Evolutionary conservation across 2,329 filamentous ascomycete species (phyloP), one percentile per base, ranked within the genome.

Genomic region (Claviceps maximensis): DNA sequence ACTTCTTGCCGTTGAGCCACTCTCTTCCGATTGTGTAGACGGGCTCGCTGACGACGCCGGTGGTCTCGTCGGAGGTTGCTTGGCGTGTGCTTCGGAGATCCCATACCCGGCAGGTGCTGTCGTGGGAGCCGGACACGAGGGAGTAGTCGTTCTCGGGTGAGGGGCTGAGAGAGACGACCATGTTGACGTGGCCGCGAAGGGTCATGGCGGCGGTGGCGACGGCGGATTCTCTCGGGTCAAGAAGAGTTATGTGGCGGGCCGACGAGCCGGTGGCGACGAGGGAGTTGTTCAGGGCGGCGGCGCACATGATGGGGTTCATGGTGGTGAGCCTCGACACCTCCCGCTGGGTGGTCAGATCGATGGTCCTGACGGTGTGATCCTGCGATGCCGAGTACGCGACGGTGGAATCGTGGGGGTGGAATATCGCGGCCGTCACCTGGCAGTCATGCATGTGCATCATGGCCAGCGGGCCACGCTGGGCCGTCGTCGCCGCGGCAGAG

Each of bases 61-160:
- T 73, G 62, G 82, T 73, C 66, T 83, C 78, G 65, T 83, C 71
- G 61, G 80, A 73, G 2, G 74, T 75, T 9, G 74, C 78, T 19
- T 72, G 76, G 65, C 82, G 75, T 51, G 79, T 80, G 61, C 81
- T 84, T 52, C 93, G 78, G 58, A 97, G 77, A 73, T 98, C 93
- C 93, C 93, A 98, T 49, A 98, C 83, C 50, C 89, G 80, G 63
- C 88, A 93, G 1, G 89, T 95, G 36, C 91, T 89, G 67, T 98
- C 93, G 68, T 95, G 87, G 47, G 86, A 87, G n/a, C 82, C 91
- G 33, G 86, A 93, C 0, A 91, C 87, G 9, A 98, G 76, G n/a
- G 86, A 82, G 70, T 90, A 88, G 57, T 84, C 81, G 63, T 84
- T 90, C 42, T 80, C 77, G 7, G 78, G 82, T 41, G 71, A 74